Evolutionary conservation across 2,329 filamentous ascomycete genomes (phyloP), one percentile per base, ranked within the genome.

Genomic region (Fusarium decemcellulare): DNA sequence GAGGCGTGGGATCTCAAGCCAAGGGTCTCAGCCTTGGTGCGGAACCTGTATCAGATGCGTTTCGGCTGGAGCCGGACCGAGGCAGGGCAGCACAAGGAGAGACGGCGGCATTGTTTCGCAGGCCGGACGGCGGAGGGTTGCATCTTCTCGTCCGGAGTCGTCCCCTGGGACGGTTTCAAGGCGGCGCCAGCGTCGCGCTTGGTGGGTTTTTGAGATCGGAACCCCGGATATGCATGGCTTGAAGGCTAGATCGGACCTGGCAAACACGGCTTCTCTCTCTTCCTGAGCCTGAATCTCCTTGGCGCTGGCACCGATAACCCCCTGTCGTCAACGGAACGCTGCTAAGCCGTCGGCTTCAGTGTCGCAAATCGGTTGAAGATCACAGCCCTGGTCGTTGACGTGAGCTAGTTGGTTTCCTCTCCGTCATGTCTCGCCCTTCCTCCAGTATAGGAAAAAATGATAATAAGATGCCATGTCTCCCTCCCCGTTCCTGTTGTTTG

Each of bases 211-310:
- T 23, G 34, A 37, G 34, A 37, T 37, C 9, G 34, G n/a, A 44
- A 60, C 29, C 61, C 52, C 56, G 53, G 42, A 42, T 55, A 67
- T 43, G 34, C 36, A 15, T 61, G 56, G 39, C 42, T 37, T 36
- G 68, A 54, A 59, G 42, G 47, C 50, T 68, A 62, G 59, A 68
- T 52, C 43, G 61, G 57, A 47, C 32, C 48, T 61, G 42, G 51
- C 62, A 62, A 63, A 64, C 53, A 67, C 67, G 67, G 67, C 52
- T 70, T 39, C 51, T 48, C 53, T 36, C 29, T 18, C 18, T 70
- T 70, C 59, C 67, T 59, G 67, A 30, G 44, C 23, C 47, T 70
- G 46, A 40, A 37, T 46, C 63, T 52, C 63, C 63, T 71, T 70
- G 63, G 63, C 67, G 42, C 55, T 63, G 23, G 23, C 23, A 23